phyloP scores from a whole-genome alignment of 2,329 filamentous ascomycete genomes.

The Parasarocladium wereldwijsianum region DNA sequence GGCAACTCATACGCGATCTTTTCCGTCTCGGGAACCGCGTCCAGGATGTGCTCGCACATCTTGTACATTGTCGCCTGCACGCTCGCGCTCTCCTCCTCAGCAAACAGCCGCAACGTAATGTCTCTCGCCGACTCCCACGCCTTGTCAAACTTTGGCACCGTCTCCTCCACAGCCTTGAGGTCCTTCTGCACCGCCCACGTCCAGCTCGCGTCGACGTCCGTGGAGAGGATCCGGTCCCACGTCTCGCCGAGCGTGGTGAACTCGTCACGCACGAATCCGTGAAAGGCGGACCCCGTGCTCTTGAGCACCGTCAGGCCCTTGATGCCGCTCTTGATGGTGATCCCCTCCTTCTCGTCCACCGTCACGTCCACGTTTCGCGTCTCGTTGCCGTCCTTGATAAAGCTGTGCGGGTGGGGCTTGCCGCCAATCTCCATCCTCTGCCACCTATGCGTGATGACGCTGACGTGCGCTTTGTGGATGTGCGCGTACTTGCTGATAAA shows the following conservation, averaged over 20 bases:
- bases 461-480: constrained; percentile 73
- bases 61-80: constrained; percentile 99
- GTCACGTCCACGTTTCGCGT: constrained; percentile 68
- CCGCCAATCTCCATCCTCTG: constrained; percentile 77
- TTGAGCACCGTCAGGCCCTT: constrained; percentile 79
- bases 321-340: constrained; percentile 65
- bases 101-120: constrained; percentile 86
- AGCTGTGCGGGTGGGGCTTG: constrained; percentile 87
- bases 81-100: constrained; percentile 77
- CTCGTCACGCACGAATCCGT: constrained; percentile 85
- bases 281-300: constrained; percentile 91
- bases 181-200: constrained; percentile 60
- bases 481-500: constrained; percentile 81
- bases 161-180: constrained; percentile 51
- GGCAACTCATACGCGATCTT: constrained; percentile 72
- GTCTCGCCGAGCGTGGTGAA: constrained; percentile 83
- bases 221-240: constrained; percentile 91
- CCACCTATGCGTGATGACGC: constrained; percentile 79
- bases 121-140: constrained; percentile 65
- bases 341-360: constrained; percentile 51
- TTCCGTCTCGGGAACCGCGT: constrained; percentile 54
- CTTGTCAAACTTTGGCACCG: constrained; percentile 55
- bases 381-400: constrained; percentile 80
- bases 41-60: constrained; percentile 82
- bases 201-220: constrained; percentile 81